phyloP scores from a whole-genome alignment of 139 green algal genomes.

The Chlamydomonas eustigma region DNA sequence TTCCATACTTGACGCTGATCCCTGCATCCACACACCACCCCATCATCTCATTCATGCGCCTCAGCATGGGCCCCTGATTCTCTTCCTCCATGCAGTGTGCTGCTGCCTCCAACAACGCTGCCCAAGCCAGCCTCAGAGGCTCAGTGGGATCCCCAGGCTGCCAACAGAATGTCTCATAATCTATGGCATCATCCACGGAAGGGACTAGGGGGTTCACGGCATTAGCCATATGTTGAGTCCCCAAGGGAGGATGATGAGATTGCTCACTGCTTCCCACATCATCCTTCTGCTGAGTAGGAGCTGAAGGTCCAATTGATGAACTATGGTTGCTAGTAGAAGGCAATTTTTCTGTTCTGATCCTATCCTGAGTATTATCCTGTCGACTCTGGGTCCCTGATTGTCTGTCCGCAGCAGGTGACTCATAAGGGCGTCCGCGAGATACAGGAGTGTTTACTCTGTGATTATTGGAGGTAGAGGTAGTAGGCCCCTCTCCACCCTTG shows the following conservation, averaged over 20 bases:
- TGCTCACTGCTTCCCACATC: not conserved
- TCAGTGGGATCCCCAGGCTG: not conserved
- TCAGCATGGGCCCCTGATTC: conserved; percentile 26
- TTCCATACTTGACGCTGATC: conserved; percentile 47
- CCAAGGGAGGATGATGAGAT: not conserved
- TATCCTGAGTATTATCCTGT: too few species aligned
- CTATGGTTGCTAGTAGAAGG: too few species aligned
- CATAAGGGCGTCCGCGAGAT: too few species aligned
- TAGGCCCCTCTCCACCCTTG: too few species aligned
- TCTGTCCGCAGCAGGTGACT: too few species aligned
- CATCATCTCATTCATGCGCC: conserved; percentile 21
- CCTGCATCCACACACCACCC: conserved; percentile 15
- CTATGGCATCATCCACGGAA: not conserved
- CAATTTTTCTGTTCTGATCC: too few species aligned
- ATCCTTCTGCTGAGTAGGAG: too few species aligned
- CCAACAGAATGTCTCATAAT: not conserved
- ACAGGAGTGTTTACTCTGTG: too few species aligned
- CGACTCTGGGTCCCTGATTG: too few species aligned
- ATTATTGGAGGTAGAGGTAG: too few species aligned
- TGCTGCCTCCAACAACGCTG: conserved; percentile 33
- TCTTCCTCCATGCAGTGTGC: conserved; percentile 20
- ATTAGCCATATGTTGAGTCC: not conserved
- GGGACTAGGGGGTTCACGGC: not conserved
- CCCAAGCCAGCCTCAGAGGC: conserved; percentile 33
- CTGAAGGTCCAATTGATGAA: too few species aligned